These are phyloP conservation scores for Fusarium newnesense DNA, from an alignment of 2,329 filamentous ascomycete species.

Conservation along the genomic window DNA sequence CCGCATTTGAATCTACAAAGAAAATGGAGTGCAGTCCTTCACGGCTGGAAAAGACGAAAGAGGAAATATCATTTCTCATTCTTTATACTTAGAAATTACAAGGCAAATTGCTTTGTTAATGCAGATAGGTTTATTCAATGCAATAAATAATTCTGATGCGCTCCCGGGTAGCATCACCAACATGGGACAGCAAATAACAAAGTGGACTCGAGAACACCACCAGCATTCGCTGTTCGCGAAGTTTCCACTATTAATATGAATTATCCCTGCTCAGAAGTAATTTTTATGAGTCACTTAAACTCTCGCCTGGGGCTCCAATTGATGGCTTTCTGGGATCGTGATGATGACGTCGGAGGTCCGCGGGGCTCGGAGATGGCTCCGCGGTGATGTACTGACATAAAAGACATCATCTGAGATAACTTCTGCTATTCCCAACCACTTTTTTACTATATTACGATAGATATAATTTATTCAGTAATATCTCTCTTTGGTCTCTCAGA, in stretches of 20 bases:
- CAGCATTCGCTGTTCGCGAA: accelerated
- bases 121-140: accelerated
- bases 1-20: too few species aligned
- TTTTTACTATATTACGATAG: accelerated
- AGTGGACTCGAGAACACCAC: too few species aligned
- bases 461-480: accelerated
- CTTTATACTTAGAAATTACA: accelerated
- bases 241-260: accelerated
- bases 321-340: accelerated
- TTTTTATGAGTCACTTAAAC: too few species aligned
- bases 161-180: background rate
- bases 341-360: background rate
- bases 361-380: background rate
- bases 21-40: too few species aligned
- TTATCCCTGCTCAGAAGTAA: too few species aligned
- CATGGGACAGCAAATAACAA: too few species aligned
- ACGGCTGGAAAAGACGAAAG: too few species aligned
- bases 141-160: accelerated
- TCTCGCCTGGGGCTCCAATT: background rate
- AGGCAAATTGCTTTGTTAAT: accelerated
- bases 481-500: accelerated
- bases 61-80: too few species aligned
- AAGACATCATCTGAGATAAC: background rate
- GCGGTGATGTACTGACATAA: background rate
- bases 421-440: accelerated